phyloP scores from a whole-genome alignment of 106 monocot genomes.

The Gastrodia elata region DNA sequence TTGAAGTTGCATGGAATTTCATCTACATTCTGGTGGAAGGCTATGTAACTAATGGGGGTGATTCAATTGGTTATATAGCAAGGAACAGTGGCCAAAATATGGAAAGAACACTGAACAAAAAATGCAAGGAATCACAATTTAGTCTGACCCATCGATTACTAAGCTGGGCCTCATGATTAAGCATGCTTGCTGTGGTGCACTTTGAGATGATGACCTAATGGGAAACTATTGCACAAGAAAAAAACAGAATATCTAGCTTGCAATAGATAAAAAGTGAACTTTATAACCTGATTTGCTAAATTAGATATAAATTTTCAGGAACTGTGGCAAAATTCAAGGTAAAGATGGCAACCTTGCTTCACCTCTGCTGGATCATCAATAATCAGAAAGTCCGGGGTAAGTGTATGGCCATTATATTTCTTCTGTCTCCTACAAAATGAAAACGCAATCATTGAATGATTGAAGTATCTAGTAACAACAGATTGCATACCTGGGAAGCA shows the following conservation, averaged over 20 bases:
- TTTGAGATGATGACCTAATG: too few species aligned
- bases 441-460: background rate
- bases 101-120: too few species aligned
- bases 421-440: constrained; percentile 25
- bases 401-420: constrained; percentile 4
- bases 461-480: background rate
- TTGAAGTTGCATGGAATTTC: background rate
- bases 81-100: too few species aligned
- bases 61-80: too few species aligned
- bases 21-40: background rate
- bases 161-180: too few species aligned
- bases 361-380: constrained; percentile 9
- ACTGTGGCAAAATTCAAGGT: background rate
- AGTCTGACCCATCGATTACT: too few species aligned
- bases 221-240: too few species aligned
- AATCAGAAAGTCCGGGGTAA: constrained; percentile 7
- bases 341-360: constrained; percentile 35
- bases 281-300: background rate
- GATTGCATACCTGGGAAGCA: background rate
- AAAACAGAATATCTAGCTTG: too few species aligned
- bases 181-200: too few species aligned
- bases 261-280: too few species aligned
- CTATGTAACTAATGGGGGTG: background rate
- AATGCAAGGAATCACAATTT: too few species aligned
- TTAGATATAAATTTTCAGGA: background rate